Evolutionary conservation across 768 basidiomycete genomes (phyloP).

Genomic region (Erythrobasidium yunnanense): DNA sequence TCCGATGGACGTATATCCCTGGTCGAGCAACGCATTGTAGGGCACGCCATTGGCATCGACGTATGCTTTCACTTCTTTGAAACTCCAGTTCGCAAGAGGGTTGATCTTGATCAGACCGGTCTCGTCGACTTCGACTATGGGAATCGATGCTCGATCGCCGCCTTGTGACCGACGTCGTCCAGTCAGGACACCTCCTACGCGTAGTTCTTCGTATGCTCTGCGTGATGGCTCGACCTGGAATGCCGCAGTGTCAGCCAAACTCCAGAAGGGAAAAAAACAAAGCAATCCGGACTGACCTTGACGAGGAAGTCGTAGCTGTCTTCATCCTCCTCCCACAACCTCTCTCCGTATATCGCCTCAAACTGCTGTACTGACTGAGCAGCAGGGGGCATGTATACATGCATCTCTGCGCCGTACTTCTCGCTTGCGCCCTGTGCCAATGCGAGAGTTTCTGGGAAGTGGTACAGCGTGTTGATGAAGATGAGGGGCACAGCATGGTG

Average conservation of each 20-base stretch:
- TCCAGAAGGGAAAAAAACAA: not conserved
- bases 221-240: slow-evolving; percentile 83
- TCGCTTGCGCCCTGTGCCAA: slow-evolving; percentile 71
- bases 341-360: slow-evolving; percentile 64
- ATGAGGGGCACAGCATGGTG: slow-evolving; percentile 58
- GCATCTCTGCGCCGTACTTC: slow-evolving; percentile 60
- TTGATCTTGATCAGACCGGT: slow-evolving; percentile 89
- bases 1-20: slow-evolving; percentile 89
- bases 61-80: slow-evolving; percentile 71
- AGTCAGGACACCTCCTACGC: slow-evolving; percentile 81
- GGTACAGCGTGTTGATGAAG: slow-evolving; percentile 93
- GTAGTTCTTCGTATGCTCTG: slow-evolving; percentile 67
- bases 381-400: slow-evolving; percentile 66
- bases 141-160: slow-evolving; percentile 67
- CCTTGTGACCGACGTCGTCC: slow-evolving; percentile 89
- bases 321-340: slow-evolving; percentile 80
- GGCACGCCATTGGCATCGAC: slow-evolving; percentile 71
- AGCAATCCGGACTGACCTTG: slow-evolving; percentile 52
- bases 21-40: slow-evolving; percentile 69
- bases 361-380: slow-evolving; percentile 62
- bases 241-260: too few relatives aligned
- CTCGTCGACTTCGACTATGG: slow-evolving; percentile 78
- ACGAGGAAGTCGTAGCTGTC: slow-evolving; percentile 78
- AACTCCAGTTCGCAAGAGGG: slow-evolving; percentile 80
- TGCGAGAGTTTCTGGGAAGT: slow-evolving; percentile 82